Evolutionary conservation across 495 filamentous ascomycete species (phyloP), one percentile per base, ranked within the genome.

Genomic region (Clavariopsis aquatica): DNA sequence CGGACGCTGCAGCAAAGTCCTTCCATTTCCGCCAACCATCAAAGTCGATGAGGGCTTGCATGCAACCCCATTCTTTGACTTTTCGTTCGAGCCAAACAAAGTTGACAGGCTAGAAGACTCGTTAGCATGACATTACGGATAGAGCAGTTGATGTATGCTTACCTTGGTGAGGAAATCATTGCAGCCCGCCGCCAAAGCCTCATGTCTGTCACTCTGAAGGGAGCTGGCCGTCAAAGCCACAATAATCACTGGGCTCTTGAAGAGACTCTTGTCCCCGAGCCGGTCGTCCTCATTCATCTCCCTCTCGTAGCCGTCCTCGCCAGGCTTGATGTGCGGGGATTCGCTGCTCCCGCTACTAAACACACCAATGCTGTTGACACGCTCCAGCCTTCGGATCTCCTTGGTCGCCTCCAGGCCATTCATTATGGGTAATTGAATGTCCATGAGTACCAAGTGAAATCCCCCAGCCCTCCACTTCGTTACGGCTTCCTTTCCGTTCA

Each of bases 131-230:
- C 23, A 57, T 6, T 22, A 58, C 34, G 54, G 43, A 22, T 8
- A 57, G 60, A 60, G 63, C 26, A 23, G 24, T 47, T 17, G 36
- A n/a, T 49, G 34, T 34, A 52, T 22, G 75, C 81, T 72, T 81
- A 95, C 93, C 88, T 98, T 98, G 66, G 94, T 98, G 60, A 98
- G 79, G 76, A 98, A 98, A 76, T 98, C 94, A 71, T 98, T 98
- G 72, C 94, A 98, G 9, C 94, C 94, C 9, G 95, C 95, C 20
- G 93, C 94, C 69, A 98, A 77, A 9, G 94, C 94, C 69, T 96
- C 94, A 69, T 96, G 93, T 57, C 94, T 82, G 75, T 98, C 94
- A 74, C 89, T 93, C 76, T 97, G 94, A 67, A 98, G 77, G 56
- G 88, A 91, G 66, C 89, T 93, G 4, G 94, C 94, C 20, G 94